A percentile compares a stretch with the other conserved stretches of the same genome.
Evolutionary conservation across 192 early-diverging fungal genomes (phyloP).

Genomic region (Spizellomyces punctatus): DNA sequence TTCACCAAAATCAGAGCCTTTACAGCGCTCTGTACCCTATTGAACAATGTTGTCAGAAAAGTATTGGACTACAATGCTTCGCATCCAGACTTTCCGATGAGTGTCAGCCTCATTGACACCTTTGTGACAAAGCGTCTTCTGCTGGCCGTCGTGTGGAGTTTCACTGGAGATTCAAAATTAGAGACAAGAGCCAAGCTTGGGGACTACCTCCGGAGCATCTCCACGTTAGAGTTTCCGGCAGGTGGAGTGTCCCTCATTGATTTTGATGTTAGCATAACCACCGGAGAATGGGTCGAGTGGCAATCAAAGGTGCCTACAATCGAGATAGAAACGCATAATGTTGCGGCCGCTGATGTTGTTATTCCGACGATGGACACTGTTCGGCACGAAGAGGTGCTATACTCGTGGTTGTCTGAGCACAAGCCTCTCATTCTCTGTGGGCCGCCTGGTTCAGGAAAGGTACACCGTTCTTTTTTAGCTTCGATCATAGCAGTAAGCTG

Average conservation of each 20-base stretch:
- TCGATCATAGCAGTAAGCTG: neutral
- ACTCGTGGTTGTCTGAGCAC: constrained; percentile 94
- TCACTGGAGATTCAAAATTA: constrained; percentile 85
- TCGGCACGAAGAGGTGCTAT: constrained; percentile 93
- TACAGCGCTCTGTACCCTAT: constrained; percentile 84
- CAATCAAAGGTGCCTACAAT: constrained; percentile 83
- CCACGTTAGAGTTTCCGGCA: constrained; percentile 76
- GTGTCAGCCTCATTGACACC: constrained; percentile 69
- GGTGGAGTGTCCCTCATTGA: constrained; percentile 72
- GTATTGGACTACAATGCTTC: constrained; percentile 89
- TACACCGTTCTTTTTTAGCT: constrained; percentile 10
- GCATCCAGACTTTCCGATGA: constrained; percentile 95
- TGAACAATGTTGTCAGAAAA: constrained; percentile 83
- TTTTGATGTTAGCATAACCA: constrained; percentile 80
- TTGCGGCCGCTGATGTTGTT: constrained; percentile 89
- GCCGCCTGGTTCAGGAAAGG: constrained; percentile 97
- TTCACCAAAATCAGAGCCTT: constrained; percentile 86
- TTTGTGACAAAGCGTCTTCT: constrained; percentile 85
- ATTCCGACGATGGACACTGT: constrained; percentile 98
- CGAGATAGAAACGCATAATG: constrained; percentile 92
- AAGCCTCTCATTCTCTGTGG: constrained; percentile 96
- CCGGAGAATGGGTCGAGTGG: constrained; percentile 92
- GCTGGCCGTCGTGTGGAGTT: constrained; percentile 89
- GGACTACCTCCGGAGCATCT: constrained; percentile 75
- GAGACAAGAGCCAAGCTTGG: constrained; percentile 73